phyloP scores from a whole-genome alignment of 73 alveolate species.

The Uronychia setigera region DNA sequence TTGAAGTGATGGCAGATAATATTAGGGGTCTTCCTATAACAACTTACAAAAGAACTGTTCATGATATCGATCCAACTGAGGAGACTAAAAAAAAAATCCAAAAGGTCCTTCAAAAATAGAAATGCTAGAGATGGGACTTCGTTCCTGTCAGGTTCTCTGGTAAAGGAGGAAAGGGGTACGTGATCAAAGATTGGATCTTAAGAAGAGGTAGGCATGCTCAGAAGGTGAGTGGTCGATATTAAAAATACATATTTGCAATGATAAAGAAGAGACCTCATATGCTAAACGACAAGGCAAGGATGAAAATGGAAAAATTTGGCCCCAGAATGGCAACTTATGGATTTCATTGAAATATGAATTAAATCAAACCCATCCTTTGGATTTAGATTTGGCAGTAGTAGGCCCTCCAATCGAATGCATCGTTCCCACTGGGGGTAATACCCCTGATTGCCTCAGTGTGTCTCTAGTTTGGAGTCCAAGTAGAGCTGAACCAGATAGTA shows the following conservation, averaged over 20 bases:
- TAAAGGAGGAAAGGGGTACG: slow-evolving; percentile 49
- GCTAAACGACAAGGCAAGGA: background rate
- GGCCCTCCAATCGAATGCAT: too few relatives aligned
- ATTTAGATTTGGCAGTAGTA: background rate
- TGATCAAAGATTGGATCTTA: slow-evolving; percentile 49
- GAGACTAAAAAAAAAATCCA: slow-evolving; percentile 27
- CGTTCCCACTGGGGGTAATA: background rate
- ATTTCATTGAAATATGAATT: background rate
- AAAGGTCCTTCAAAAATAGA: background rate
- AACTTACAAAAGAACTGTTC: background rate
- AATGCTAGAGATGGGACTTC: slow-evolving; percentile 24
- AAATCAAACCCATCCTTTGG: background rate
- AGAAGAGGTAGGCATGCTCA: slow-evolving; percentile 58
- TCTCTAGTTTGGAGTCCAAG: background rate
- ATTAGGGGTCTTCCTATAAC: slow-evolving; percentile 28
- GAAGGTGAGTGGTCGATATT: slow-evolving; percentile 32
- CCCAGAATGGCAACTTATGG: slow-evolving; percentile 7
- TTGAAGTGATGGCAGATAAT: slow-evolving; percentile 39
- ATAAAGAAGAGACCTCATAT: background rate
- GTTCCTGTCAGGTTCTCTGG: slow-evolving; percentile 38
- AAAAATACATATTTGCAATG: background rate
- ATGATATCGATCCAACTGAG: slow-evolving; percentile 55
- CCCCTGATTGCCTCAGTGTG: background rate
- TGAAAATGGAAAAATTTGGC: background rate
- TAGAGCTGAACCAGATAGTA: too few relatives aligned